Base-by-base conservation (phyloP, 2,329 filamentous ascomycete genomes). In the Fusarium tjaetaba region DNA sequence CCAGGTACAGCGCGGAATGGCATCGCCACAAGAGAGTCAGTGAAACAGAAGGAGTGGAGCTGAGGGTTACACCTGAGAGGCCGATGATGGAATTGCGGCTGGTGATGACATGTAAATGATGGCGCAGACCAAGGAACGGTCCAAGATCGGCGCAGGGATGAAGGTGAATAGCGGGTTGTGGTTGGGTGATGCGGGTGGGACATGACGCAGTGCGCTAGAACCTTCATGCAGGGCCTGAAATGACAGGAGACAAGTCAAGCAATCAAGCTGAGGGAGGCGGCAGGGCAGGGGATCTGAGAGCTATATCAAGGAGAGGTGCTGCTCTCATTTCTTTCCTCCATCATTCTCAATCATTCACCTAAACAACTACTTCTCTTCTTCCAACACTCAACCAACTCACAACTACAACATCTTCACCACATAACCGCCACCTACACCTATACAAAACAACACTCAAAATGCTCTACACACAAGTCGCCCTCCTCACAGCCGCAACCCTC, bases 381-480 rank as follows among this genome's bases (percentile, higher is more conserved):
- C 5, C 2, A 13, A 15, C 28, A 41, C 24, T 48, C 49, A 30
- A 42, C 43, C 36, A 34, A 58, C 10, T 18, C 52, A 51, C 36
- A 16, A n/a, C 14, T 11, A 43, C 38, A 38, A 26, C 22, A 45
- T 39, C 34, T 51, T 6, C 28, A 20, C 32, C 42, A 48, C 24
- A 22, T 30, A 42, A 45, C 36, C 18, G 56, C 39, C 18, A 58
- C 39, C 32, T 34, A 32, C 36, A 46, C 18, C 16, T 30, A 34
- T 14, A 51, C 16, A 51, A 14, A 28, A 57, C 64, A 65, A 26
- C 56, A 52, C 18, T 24, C 65, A 70, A 28, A 26, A 78, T 78
- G 77, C 77, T 52, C 39, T 78, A 74, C 76, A 65, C 67, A 53
- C 77, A 79, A 67, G 34, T 77, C 68, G 49, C 67, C 24, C 51